Evolutionary conservation across 805 yeast species (phyloP), one percentile per base, ranked within the genome.

Genomic region (Kregervanrija delftensis): DNA sequence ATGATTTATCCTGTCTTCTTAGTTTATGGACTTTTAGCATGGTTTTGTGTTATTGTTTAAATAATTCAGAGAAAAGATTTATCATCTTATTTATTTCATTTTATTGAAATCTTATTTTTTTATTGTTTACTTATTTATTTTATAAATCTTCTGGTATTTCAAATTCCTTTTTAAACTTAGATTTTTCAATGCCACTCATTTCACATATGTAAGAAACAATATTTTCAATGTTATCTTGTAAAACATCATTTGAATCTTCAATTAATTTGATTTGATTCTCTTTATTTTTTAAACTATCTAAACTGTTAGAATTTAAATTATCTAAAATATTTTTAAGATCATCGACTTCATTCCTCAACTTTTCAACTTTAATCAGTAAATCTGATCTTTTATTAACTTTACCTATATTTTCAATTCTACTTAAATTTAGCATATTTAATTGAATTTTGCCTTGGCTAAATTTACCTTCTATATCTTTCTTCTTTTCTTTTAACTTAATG

Each of bases 1-100:
- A 78, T 79, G 43, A 64, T 76, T 6, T 76, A 75, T 49, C 83
- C 83, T 1, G 71, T 77, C 11, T 69, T 68, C 11, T 63, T 77
- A 46, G 72, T 76, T 59, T 77, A 72, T 54, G 70, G 76, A 2
- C 66, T 74, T 2, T 69, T 77, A 49, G 65, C 77, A 33, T 77
- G 81, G 81, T 64, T 77, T 32, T 72, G 68, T 43, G 74, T 76
- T 12, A 76, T 77, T 37, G 71, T 77, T 13, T 51, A 40, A 30
- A 13, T n/a, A 30, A 15, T 22, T 16, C 11, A 12, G 8, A 39
- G 4, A 10, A 30, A 14, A 15, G 15, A 30, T 30, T 30, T 22
- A 22, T 22, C 28, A 22, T 22, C 2, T 22, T 8, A 22, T 22
- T 22, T 22, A 6, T 22, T 17, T 17, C 22, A 17, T 17, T 17